Conservation (phyloP, 2,329 filamentous ascomycete species). For the Tolypocladium ovalisporum region DNA sequence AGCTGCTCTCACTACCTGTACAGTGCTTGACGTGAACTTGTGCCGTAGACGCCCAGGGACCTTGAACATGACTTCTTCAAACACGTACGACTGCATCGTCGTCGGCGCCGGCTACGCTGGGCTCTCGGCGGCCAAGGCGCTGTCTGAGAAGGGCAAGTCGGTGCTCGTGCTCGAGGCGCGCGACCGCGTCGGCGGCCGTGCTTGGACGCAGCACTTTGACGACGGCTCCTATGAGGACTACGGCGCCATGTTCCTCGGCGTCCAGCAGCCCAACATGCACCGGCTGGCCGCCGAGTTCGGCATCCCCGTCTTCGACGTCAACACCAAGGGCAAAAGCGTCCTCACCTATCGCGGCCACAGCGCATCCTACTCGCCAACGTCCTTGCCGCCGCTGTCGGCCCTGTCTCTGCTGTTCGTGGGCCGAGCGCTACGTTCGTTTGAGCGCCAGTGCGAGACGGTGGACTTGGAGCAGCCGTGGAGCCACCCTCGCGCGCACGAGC, state of each 20-base stretch:
- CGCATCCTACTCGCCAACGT: background rate
- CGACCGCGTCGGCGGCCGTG: slow-evolving; percentile 25
- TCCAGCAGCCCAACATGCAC: slow-evolving; percentile 2
- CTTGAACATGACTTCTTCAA: background rate
- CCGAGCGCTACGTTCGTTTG: background rate
- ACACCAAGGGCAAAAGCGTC: background rate
- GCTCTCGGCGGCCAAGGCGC: background rate
- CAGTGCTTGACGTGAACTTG: background rate
- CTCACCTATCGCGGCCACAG: background rate
- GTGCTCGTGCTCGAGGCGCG: slow-evolving; percentile 19
- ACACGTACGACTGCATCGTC: background rate
- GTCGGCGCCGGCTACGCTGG: background rate
- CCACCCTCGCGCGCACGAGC: background rate
- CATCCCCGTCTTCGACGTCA: background rate
- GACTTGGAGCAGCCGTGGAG: background rate
- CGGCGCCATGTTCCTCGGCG: slow-evolving; percentile 1
- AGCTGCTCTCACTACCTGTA: background rate
- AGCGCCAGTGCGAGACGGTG: background rate
- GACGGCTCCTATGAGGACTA: slow-evolving; percentile 2
- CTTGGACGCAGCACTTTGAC: slow-evolving; percentile 15
- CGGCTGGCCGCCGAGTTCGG: background rate
- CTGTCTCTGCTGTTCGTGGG: background rate
- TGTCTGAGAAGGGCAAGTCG: background rate
- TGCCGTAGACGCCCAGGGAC: background rate
- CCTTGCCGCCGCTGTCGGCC: background rate